phyloP scores from a whole-genome alignment of 2,329 filamentous ascomycete genomes.

The Sarocladiaceae sp. region DNA sequence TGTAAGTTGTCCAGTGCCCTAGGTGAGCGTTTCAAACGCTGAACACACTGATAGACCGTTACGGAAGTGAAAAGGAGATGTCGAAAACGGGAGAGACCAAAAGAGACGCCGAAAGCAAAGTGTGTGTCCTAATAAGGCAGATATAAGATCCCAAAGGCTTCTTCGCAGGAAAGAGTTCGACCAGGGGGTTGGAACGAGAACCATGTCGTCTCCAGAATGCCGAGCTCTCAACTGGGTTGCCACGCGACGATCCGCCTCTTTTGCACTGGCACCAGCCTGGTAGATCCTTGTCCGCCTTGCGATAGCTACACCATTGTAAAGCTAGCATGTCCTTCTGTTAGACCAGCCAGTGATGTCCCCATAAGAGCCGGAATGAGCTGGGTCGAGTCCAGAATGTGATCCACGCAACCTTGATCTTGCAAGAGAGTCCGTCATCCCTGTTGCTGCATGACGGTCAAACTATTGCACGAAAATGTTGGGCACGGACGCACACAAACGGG shows the following conservation, averaged over 20 bases:
- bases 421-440: neutral
- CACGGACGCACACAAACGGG: neutral
- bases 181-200: neutral
- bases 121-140: neutral
- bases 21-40: conserved; percentile 1
- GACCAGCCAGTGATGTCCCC: too few relatives aligned
- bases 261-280: neutral
- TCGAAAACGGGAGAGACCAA: neutral
- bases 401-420: neutral
- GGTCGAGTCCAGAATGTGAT: neutral
- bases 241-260: conserved; percentile 8
- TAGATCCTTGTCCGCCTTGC: neutral
- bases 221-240: neutral
- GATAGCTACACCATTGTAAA: too few relatives aligned
- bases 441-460: neutral
- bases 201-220: neutral
- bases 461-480: neutral
- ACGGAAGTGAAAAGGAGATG: neutral
- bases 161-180: neutral
- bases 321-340: neutral
- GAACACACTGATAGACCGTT: neutral
- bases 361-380: neutral
- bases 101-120: neutral
- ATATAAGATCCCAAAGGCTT: neutral
- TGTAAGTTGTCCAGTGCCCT: neutral